Percentiles rank a stretch among this genome's conserved stretches.
Conservation (phyloP, 2,329 filamentous ascomycete species). For the Penicillium sp. region DNA sequence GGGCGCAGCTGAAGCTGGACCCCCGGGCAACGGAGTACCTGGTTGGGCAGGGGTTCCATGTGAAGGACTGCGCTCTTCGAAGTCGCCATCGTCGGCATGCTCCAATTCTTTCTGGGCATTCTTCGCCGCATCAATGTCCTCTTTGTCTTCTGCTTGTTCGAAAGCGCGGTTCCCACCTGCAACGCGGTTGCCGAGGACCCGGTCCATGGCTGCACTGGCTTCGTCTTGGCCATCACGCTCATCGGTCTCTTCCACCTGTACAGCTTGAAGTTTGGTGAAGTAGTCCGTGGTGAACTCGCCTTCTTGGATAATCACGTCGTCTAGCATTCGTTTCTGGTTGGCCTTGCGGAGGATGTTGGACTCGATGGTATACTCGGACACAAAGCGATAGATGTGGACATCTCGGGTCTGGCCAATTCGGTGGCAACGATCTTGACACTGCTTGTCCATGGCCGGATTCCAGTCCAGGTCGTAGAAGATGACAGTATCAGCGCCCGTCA, state of each 20-base stretch:
- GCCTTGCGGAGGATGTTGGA: slow-evolving; percentile 96
- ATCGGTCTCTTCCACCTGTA: slow-evolving; percentile 64
- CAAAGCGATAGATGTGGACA: slow-evolving; percentile 94
- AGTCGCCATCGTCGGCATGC: slow-evolving; percentile 80
- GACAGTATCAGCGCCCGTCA: slow-evolving; percentile 94
- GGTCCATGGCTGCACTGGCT: slow-evolving; percentile 79
- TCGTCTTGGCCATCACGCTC: slow-evolving; percentile 67
- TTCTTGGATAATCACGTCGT: slow-evolving; percentile 97
- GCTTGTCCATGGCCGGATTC: slow-evolving; percentile 99
- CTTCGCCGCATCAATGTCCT: slow-evolving; percentile 85
- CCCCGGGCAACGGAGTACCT: slow-evolving; percentile 39
- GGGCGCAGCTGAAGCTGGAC: slow-evolving; percentile 2
- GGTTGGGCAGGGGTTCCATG: slow-evolving; percentile 36
- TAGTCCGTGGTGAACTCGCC: slow-evolving; percentile 97
- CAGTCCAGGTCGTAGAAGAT: slow-evolving; percentile 99
- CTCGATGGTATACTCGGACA: slow-evolving; percentile 93
- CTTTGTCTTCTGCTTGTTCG: slow-evolving; percentile 86
- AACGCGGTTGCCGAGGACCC: slow-evolving; percentile 70
- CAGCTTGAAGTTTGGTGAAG: slow-evolving; percentile 73
- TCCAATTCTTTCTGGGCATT: slow-evolving; percentile 84
- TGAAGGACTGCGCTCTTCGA: slow-evolving; percentile 61
- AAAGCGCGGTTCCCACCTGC: slow-evolving; percentile 69
- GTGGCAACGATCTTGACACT: slow-evolving; percentile 96
- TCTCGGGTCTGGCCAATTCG: slow-evolving; percentile 96
- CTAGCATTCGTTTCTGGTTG: slow-evolving; percentile 95